Conservation (phyloP, 352 stramenopile genomes). For the Phytophthora melonis region DNA sequence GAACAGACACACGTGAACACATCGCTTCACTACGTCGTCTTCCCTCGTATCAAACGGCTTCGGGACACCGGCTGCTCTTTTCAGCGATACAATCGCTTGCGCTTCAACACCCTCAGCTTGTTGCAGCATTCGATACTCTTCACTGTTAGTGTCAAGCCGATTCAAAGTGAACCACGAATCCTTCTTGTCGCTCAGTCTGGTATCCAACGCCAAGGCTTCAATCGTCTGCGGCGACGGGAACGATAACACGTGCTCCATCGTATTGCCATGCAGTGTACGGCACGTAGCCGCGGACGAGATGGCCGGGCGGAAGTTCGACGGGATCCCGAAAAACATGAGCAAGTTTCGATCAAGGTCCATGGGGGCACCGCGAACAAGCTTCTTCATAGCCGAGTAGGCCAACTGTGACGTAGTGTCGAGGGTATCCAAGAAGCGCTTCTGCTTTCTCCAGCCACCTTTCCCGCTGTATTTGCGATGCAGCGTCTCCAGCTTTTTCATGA, state of each 20-base stretch:
- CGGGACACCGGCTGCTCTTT: slow-evolving; percentile 70
- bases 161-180: slow-evolving; percentile 39
- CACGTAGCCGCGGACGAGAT: slow-evolving; percentile 67
- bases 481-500: slow-evolving; percentile 75
- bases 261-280: slow-evolving; percentile 58
- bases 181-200: slow-evolving; percentile 43
- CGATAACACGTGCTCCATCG: slow-evolving; percentile 72
- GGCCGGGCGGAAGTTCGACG: slow-evolving; percentile 77
- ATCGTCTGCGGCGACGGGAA: slow-evolving; percentile 79
- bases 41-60: slow-evolving; percentile 83
- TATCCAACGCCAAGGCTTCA: slow-evolving; percentile 52
- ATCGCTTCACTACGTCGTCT: slow-evolving; percentile 80
- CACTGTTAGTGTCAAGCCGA: slow-evolving; percentile 35
- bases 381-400: slow-evolving; percentile 80
- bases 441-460: slow-evolving; percentile 37
- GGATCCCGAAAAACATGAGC: slow-evolving; percentile 82
- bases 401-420: slow-evolving; percentile 58
- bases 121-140: slow-evolving; percentile 55
- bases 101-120: slow-evolving; percentile 62
- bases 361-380: slow-evolving; percentile 69
- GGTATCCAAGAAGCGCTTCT: slow-evolving; percentile 46
- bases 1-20: slow-evolving; percentile 83
- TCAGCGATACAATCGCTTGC: slow-evolving; percentile 82
- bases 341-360: slow-evolving; percentile 77
- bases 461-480: slow-evolving; percentile 52